Evolutionary conservation across 2,329 filamentous ascomycete species (phyloP).

Genomic region (Trichoderma brevicompactum): DNA sequence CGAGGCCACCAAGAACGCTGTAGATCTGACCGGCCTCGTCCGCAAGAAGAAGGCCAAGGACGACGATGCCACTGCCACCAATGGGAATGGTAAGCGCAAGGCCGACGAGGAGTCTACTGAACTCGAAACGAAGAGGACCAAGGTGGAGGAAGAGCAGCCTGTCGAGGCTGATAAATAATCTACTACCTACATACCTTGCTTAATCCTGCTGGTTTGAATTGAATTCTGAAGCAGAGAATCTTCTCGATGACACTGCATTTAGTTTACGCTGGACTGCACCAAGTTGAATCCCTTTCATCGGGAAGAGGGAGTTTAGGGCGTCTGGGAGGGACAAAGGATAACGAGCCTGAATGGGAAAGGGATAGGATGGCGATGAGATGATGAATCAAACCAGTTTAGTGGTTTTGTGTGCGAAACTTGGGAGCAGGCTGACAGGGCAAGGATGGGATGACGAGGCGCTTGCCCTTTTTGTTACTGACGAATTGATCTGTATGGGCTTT

Average conservation of each 20-base stretch:
- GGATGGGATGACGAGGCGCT: not conserved
- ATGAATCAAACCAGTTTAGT: not conserved
- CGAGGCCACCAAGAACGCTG: conserved; percentile 74
- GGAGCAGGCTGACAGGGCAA: not conserved
- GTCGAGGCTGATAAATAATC: conserved; percentile 16
- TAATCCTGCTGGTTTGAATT: not conserved
- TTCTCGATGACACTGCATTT: not conserved
- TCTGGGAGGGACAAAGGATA: not conserved
- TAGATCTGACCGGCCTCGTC: conserved; percentile 74
- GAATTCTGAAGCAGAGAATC: not conserved
- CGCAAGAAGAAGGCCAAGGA: conserved; percentile 67
- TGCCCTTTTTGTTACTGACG: not conserved
- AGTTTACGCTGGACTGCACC: not conserved
- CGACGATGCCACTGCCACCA: conserved; percentile 28
- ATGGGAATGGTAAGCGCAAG: conserved; percentile 47
- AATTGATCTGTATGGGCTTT: not conserved
- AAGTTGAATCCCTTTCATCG: not conserved
- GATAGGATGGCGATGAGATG: not conserved
- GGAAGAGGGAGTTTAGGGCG: not conserved
- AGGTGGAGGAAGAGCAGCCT: conserved; percentile 38
- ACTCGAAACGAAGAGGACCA: conserved; percentile 44
- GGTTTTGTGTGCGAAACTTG: not conserved
- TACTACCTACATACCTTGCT: not conserved
- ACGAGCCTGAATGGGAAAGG: not conserved
- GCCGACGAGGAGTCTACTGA: conserved; percentile 39